Percentiles rank a stretch among this genome's conserved stretches.
Conservation (phyloP, 768 basidiomycete species). For the Fomitopsis serialis region DNA sequence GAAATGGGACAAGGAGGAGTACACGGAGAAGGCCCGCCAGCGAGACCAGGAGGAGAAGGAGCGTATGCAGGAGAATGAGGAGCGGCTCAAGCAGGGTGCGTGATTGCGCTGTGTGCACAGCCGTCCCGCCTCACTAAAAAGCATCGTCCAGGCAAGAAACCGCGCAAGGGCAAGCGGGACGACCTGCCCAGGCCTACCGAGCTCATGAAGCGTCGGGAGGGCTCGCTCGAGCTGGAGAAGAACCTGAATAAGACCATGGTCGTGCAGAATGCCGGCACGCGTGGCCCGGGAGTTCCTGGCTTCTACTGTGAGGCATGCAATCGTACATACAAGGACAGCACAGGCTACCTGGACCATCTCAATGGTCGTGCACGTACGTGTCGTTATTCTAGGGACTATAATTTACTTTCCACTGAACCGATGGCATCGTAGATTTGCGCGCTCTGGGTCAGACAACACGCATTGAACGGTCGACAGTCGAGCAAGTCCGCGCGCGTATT, state of each 20-base stretch:
- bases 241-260: conserved; percentile 95
- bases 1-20: conserved; percentile 95
- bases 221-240: conserved; percentile 85
- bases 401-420: background rate
- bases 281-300: conserved; percentile 87
- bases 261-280: conserved; percentile 76
- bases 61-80: conserved; percentile 82
- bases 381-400: conserved; percentile 3
- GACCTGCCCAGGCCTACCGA: conserved; percentile 93
- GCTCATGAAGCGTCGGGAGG: conserved; percentile 85
- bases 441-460: conserved; percentile 94
- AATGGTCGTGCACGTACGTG: conserved; percentile 89
- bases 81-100: conserved; percentile 76
- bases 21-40: conserved; percentile 76
- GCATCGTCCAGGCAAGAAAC: conserved; percentile 76
- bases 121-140: background rate
- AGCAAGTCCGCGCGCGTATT: conserved; percentile 90
- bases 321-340: conserved; percentile 88
- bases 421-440: conserved; percentile 64
- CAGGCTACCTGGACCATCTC: conserved; percentile 93
- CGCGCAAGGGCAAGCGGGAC: conserved; percentile 58
- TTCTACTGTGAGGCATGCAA: conserved; percentile 93
- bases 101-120: background rate
- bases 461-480: conserved; percentile 82
- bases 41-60: conserved; percentile 78